Percentiles rank a stretch among this genome's conserved stretches.
phyloP scores from a whole-genome alignment of 176 grass and related monocot species.

The Oryza brachyantha region DNA sequence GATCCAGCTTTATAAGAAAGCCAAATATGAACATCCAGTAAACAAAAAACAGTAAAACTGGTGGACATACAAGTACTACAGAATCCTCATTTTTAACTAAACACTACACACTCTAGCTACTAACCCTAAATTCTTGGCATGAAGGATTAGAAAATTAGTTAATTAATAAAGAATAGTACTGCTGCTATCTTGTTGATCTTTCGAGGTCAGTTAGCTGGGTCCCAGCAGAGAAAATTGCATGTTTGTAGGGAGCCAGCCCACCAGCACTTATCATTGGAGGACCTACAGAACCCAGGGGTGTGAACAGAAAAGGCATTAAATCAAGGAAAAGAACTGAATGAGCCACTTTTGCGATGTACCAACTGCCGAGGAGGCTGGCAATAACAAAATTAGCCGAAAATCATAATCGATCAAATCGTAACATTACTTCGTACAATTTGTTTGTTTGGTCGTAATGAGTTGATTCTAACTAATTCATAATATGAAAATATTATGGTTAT shows the following conservation, averaged over 20 bases:
- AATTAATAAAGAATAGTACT: not conserved
- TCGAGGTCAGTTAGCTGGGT: not conserved
- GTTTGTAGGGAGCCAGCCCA: conserved; percentile 8
- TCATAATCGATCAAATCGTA: too few species aligned
- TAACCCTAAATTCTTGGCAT: not conserved
- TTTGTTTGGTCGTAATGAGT: too few species aligned
- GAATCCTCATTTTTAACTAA: not conserved
- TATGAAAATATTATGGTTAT: too few species aligned
- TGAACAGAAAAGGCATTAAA: too few species aligned
- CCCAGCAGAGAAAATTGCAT: conserved; percentile 16
- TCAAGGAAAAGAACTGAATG: too few species aligned
- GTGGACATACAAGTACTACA: not conserved
- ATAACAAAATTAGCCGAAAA: too few species aligned
- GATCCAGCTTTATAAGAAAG: not conserved
- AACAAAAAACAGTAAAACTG: not conserved
- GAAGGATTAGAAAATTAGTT: not conserved
- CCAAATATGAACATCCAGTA: not conserved
- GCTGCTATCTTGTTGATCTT: not conserved
- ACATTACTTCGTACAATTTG: too few species aligned
- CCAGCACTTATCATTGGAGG: conserved; percentile 17
- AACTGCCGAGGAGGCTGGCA: too few species aligned
- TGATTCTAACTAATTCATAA: too few species aligned
- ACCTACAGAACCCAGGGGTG: conserved; percentile 17
- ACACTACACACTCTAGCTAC: not conserved
- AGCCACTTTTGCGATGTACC: too few species aligned